Base-by-base conservation (phyloP, 495 filamentous ascomycete genomes). In the Corynascus novoguineensis region DNA sequence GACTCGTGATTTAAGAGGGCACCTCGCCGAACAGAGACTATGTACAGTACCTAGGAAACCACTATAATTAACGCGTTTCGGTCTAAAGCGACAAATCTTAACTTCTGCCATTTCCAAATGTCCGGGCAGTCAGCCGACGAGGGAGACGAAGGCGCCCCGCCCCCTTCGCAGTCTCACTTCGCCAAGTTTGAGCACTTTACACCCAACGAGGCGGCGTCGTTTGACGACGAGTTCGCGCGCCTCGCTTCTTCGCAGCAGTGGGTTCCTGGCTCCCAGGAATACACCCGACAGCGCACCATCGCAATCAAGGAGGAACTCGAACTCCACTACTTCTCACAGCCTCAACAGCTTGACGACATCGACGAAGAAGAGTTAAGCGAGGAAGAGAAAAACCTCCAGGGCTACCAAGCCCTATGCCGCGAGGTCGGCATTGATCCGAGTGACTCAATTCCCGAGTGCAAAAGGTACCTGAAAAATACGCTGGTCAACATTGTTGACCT, bases 401-500 rank as follows among this genome's bases (percentile, higher is more conserved):
- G 63, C 17, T 71, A 64, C 51, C 64, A 66, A n/a, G 62, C 58
- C 47, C 63, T 73, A 54, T 71, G 68, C 37, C 60, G 44, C 3
- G 68, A 68, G 53, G 65, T 60, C 69, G 29, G 77, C 62, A 22
- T 68, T 28, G 52, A 50, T 27, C 51, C 58, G 78, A 54, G 58
- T 31, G 51, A 60, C 28, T 63, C 64, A 1, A 53, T 66, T 27
- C 27, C 11, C 2, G 64, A 54, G 19, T 73, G 68, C 53, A 62
- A 75, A 60, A 60, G 57, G 0, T 60, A 70, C 21, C 58, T 71
- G 7, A 70, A 66, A 17, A 65, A 49, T 4, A 64, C 74, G 17
- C 59, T 77, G 4, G 73, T 83, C 61, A 82, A 82, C 57, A 70
- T 81, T 28, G 67, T 82, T 2, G 78, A 83, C 61, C 62, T 81